Percentiles rank a stretch among this genome's conserved stretches.
Conservation (phyloP, 345 rosid species). For the Balakata baccata region DNA sequence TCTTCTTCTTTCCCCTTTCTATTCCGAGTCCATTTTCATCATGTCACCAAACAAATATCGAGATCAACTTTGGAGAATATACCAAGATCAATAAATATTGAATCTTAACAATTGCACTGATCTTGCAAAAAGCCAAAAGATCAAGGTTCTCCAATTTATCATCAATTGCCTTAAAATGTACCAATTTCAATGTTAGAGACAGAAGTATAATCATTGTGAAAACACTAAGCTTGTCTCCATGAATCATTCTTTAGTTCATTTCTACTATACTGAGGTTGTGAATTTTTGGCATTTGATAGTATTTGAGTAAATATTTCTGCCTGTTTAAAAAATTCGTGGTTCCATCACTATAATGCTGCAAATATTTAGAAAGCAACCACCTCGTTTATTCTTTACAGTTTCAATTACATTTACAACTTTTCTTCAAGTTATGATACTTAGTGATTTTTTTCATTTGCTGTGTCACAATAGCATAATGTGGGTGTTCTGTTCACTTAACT, state of each 20-base stretch:
- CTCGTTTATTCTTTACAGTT: background rate
- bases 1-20: too few relatives aligned
- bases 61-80: background rate
- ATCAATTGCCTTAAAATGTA: background rate
- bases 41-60: background rate
- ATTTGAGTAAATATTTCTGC: background rate
- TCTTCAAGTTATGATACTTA: too few relatives aligned
- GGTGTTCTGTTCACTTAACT: too few relatives aligned
- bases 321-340: background rate
- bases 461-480: too few relatives aligned
- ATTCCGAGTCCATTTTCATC: background rate
- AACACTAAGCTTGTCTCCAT: too few relatives aligned
- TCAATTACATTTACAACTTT: background rate
- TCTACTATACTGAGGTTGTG: background rate
- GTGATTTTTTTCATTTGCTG: too few relatives aligned
- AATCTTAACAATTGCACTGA: background rate
- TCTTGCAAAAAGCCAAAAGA: background rate
- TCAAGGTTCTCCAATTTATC: background rate
- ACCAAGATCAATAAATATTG: background rate
- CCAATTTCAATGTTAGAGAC: background rate
- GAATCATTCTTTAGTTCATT: too few relatives aligned
- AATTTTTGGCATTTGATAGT: background rate
- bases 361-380: background rate
- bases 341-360: background rate
- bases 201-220: background rate